Evolutionary conservation across 495 filamentous ascomycete species (phyloP).

Genomic region (Neurospora sp.): DNA sequence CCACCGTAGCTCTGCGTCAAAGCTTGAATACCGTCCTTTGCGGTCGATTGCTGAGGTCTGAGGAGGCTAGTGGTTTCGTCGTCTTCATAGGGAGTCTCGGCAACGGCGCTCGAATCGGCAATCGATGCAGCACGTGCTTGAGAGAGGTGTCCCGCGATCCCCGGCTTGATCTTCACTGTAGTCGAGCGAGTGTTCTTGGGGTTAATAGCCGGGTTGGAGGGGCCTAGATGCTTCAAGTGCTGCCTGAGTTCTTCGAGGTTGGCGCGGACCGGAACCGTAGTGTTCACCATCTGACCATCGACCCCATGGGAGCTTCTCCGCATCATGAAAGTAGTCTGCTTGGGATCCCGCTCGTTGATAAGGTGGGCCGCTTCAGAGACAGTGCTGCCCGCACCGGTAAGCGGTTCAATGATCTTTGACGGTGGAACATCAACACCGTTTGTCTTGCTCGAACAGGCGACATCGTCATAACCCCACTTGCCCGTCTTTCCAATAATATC

Average conservation of each 20-base stretch:
- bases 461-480: slow-evolving; percentile 6
- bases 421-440: slow-evolving; percentile 1
- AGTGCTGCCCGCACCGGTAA: slow-evolving; percentile 7
- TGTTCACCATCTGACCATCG: slow-evolving; percentile 30
- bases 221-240: slow-evolving; percentile 84
- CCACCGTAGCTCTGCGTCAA: slow-evolving; percentile 59
- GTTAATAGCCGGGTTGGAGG: slow-evolving; percentile 78
- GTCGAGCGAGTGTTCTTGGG: slow-evolving; percentile 78
- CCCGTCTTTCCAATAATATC: slow-evolving; percentile 9
- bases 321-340: slow-evolving; percentile 42
- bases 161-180: slow-evolving; percentile 84
- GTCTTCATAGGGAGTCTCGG: slow-evolving; percentile 16
- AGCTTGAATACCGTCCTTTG: slow-evolving; percentile 61
- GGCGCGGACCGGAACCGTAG: slow-evolving; percentile 35
- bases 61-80: slow-evolving; percentile 35
- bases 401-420: slow-evolving; percentile 7
- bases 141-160: slow-evolving; percentile 9
- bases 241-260: slow-evolving; percentile 61
- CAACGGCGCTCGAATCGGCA: slow-evolving; percentile 5
- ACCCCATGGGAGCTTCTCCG: slow-evolving; percentile 43
- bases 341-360: slow-evolving; percentile 26
- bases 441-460: too few species aligned
- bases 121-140: slow-evolving; percentile 19
- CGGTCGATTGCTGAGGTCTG: slow-evolving; percentile 20
- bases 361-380: slow-evolving; percentile 16